Percentiles rank a stretch among this genome's conserved stretches.
These are phyloP conservation scores for Leptoxyphium fumago DNA, from an alignment of 2,329 filamentous ascomycete species.

Conservation along the genomic window DNA sequence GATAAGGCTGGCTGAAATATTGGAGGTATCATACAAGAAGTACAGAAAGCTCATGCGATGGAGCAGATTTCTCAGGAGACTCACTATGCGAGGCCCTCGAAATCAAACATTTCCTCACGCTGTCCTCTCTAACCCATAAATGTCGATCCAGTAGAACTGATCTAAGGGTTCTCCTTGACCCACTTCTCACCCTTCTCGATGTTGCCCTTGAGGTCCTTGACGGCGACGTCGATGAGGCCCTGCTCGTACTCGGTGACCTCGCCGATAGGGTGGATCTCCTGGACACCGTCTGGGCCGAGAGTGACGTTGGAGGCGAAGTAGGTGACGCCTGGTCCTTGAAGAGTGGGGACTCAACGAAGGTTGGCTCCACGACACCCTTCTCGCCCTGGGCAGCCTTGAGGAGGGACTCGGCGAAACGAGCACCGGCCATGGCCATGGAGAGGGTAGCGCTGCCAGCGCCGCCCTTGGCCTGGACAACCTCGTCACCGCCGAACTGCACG, in stretches of 20 bases:
- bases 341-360: slow-evolving; percentile 90
- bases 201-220: slow-evolving; percentile 80
- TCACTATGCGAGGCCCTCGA: too few species aligned
- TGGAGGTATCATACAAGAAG: neutral
- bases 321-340: slow-evolving; percentile 95
- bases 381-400: slow-evolving; percentile 86
- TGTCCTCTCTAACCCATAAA: too few species aligned
- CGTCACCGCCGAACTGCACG: slow-evolving; percentile 97
- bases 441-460: slow-evolving; percentile 93
- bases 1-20: neutral
- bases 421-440: slow-evolving; percentile 96
- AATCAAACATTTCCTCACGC: too few species aligned
- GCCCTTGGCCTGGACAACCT: slow-evolving; percentile 98
- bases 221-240: slow-evolving; percentile 72
- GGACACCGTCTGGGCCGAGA: slow-evolving; percentile 89
- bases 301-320: slow-evolving; percentile 96
- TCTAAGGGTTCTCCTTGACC: slow-evolving; percentile 41
- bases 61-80: neutral
- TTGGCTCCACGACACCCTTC: slow-evolving; percentile 90
- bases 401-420: slow-evolving; percentile 72
- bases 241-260: slow-evolving; percentile 74
- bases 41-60: neutral
- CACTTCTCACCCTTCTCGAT: slow-evolving; percentile 77
- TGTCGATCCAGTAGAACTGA: neutral
- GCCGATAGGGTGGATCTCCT: slow-evolving; percentile 83